Conservation (phyloP, 306 rosid species). For the Comarum palustre region DNA sequence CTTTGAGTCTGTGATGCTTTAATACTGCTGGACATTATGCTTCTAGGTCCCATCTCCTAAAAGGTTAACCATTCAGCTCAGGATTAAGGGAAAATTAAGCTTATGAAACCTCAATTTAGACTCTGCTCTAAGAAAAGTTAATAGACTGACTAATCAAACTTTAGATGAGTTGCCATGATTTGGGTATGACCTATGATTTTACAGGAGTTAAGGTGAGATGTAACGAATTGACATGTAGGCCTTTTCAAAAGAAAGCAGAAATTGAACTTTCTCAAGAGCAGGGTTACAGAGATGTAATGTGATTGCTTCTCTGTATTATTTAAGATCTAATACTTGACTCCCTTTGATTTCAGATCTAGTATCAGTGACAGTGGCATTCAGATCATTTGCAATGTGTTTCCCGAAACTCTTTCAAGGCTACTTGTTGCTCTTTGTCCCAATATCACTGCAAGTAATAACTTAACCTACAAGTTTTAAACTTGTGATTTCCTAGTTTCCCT, state of each 20-base stretch:
- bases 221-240: background rate
- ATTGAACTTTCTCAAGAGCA: background rate
- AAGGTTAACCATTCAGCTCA: background rate
- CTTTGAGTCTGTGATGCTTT: background rate
- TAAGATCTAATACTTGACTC: constrained; percentile 18
- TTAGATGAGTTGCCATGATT: constrained; percentile 1
- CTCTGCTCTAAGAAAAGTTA: background rate
- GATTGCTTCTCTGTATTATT: background rate
- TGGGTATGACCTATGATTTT: background rate
- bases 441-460: constrained; percentile 82
- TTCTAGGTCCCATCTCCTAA: background rate
- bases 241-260: background rate
- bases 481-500: constrained; percentile 12
- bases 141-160: background rate
- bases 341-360: constrained; percentile 63
- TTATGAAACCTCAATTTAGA: background rate
- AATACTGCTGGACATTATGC: background rate
- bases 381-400: constrained; percentile 85
- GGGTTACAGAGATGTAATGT: background rate
- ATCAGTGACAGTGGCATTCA: constrained; percentile 91
- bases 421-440: constrained; percentile 97
- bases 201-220: background rate
- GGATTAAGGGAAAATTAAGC: background rate
- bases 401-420: constrained; percentile 72
- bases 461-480: constrained; percentile 3